phyloP scores from a whole-genome alignment of 2,329 filamentous ascomycete species.

The Colletotrichum sp. region DNA sequence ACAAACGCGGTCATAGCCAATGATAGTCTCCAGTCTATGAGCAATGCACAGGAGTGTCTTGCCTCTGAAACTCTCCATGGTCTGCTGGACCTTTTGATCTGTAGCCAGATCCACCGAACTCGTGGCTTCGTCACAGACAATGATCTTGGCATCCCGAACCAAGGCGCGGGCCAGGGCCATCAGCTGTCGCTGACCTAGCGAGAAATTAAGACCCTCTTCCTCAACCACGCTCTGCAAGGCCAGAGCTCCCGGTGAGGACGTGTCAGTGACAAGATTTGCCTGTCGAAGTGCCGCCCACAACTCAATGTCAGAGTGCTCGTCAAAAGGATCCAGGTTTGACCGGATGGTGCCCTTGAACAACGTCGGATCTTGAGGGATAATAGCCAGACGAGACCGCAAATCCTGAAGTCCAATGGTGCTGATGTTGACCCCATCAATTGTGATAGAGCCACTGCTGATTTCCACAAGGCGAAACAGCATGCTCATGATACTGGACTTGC shows the following conservation, averaged over 20 bases:
- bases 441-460: slow-evolving; percentile 65
- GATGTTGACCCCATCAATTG: slow-evolving; percentile 77
- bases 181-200: slow-evolving; percentile 46
- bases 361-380: slow-evolving; percentile 71
- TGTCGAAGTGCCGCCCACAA: slow-evolving; percentile 66
- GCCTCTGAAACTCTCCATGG: slow-evolving; percentile 63
- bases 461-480: slow-evolving; percentile 80
- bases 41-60: slow-evolving; percentile 73
- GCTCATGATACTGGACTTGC: slow-evolving; percentile 34
- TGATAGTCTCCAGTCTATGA: slow-evolving; percentile 61
- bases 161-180: slow-evolving; percentile 70
- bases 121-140: slow-evolving; percentile 75
- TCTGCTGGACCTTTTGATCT: slow-evolving; percentile 41
- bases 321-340: slow-evolving; percentile 61
- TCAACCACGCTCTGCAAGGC: slow-evolving; percentile 67
- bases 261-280: slow-evolving; percentile 44
- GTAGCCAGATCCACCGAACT: slow-evolving; percentile 72
- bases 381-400: slow-evolving; percentile 73
- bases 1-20: slow-evolving; percentile 74
- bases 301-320: slow-evolving; percentile 65
- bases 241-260: slow-evolving; percentile 39
- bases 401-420: slow-evolving; percentile 72
- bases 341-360: slow-evolving; percentile 76
- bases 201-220: slow-evolving; percentile 61
- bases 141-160: slow-evolving; percentile 66